phyloP scores from a whole-genome alignment of 2,329 filamentous ascomycete species.

The Ceratocystis albifundus region DNA sequence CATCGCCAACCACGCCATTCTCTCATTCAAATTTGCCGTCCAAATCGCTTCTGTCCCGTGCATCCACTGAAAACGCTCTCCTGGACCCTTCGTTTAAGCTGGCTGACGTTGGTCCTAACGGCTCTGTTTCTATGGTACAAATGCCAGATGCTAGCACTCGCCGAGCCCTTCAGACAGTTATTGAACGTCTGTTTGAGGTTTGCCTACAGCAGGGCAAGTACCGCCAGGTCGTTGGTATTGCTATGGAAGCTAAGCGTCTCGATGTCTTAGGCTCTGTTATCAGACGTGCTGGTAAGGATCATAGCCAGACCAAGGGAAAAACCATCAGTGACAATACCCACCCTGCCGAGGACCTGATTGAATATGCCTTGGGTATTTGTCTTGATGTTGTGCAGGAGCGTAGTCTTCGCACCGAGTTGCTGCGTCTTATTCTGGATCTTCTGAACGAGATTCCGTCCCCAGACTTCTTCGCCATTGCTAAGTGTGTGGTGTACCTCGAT shows the following conservation, averaged over 20 bases:
- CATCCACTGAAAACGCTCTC: constrained; percentile 11
- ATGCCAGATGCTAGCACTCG: constrained; percentile 59
- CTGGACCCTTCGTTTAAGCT: constrained; percentile 46
- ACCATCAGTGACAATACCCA: constrained; percentile 40
- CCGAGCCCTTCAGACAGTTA: constrained; percentile 67
- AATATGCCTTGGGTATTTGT: constrained; percentile 89
- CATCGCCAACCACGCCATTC: constrained; percentile 88
- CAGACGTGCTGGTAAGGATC: constrained; percentile 70
- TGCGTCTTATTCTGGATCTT: constrained; percentile 87
- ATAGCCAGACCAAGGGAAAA: constrained; percentile 52
- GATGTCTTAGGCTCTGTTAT: constrained; percentile 80
- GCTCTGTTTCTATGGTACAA: constrained; percentile 40
- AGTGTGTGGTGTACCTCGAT: constrained; percentile 92
- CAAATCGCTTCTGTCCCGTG: constrained; percentile 82
- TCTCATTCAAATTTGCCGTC: constrained; percentile 86
- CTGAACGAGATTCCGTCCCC: constrained; percentile 83
- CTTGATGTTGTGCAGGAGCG: constrained; percentile 97
- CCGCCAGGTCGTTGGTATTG: constrained; percentile 91
- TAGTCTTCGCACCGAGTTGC: constrained; percentile 67
- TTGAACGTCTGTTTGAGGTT: constrained; percentile 81
- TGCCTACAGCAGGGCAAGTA: constrained; percentile 81
- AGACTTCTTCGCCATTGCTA: constrained; percentile 96
- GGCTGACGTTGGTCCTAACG: constrained; percentile 7
- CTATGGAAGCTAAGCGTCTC: constrained; percentile 85
- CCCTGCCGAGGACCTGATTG: constrained; percentile 83